These are phyloP conservation scores for Aspergillus neotritici DNA, from an alignment of 2,329 filamentous ascomycete genomes.

Conservation along the genomic window DNA sequence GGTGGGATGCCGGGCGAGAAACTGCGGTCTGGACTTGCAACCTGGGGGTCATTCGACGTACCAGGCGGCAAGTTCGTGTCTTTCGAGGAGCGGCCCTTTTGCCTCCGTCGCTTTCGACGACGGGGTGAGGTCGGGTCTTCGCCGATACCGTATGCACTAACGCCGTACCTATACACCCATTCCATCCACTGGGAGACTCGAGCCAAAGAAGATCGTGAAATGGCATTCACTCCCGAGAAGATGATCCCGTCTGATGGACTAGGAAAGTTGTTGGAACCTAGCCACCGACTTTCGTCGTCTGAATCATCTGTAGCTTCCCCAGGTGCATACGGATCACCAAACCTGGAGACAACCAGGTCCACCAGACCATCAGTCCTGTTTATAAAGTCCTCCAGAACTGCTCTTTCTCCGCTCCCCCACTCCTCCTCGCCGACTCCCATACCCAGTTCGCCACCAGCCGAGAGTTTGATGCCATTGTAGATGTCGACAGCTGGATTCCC, in stretches of 20 bases:
- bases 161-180: slow-evolving; percentile 76
- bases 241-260: slow-evolving; percentile 73
- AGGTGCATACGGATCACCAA: slow-evolving; percentile 54
- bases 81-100: slow-evolving; percentile 17
- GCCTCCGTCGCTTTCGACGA: slow-evolving; percentile 34
- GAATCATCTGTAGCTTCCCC: slow-evolving; percentile 14
- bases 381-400: slow-evolving; percentile 85
- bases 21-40: slow-evolving; percentile 16
- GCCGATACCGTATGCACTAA: slow-evolving; percentile 75
- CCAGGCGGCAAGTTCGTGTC: slow-evolving; percentile 4
- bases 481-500: slow-evolving; percentile 79
- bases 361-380: slow-evolving; percentile 74
- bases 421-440: slow-evolving; percentile 95
- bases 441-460: slow-evolving; percentile 83
- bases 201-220: slow-evolving; percentile 65
- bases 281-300: slow-evolving; percentile 53
- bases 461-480: slow-evolving; percentile 79
- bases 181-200: slow-evolving; percentile 82
- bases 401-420: slow-evolving; percentile 85
- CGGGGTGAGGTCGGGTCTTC: slow-evolving; percentile 69
- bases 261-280: slow-evolving; percentile 65
- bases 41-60: slow-evolving; percentile 5
- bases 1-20: slow-evolving; percentile 41
- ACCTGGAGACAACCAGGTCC: slow-evolving; percentile 81
- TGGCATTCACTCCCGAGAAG: slow-evolving; percentile 71